phyloP scores from a whole-genome alignment of 192 early-diverging fungal species.

The Thamnidium elegans region DNA sequence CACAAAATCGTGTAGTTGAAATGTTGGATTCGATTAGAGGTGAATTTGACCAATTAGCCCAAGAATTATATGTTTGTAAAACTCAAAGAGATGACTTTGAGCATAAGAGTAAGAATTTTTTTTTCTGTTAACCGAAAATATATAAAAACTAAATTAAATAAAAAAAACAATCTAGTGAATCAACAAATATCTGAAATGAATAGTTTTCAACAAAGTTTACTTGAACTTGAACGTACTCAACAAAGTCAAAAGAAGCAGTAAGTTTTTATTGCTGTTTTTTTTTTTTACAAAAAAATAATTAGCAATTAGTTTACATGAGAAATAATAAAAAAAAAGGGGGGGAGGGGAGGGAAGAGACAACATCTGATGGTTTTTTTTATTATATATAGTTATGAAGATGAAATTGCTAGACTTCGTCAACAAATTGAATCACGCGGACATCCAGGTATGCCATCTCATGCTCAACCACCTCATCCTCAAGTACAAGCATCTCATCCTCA shows the following conservation, averaged over 20 bases:
- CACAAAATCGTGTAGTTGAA: conserved; percentile 64
- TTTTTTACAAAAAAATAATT: too few relatives aligned
- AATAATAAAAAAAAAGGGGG: too few relatives aligned
- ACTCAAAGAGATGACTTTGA: conserved; percentile 84
- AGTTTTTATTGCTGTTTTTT: background rate
- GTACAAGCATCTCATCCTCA: conserved; percentile 10
- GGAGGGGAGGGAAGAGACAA: background rate
- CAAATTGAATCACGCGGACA: conserved; percentile 74
- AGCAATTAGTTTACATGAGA: background rate
- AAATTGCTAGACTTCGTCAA: conserved; percentile 75
- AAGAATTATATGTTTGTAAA: conserved; percentile 70
- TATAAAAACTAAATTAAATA: background rate
- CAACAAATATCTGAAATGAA: conserved; percentile 80
- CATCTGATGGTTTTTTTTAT: conserved; percentile 3
- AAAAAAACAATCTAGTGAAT: conserved; percentile 46
- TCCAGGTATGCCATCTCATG: conserved; percentile 46
- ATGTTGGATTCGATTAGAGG: conserved; percentile 73
- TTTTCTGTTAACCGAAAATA: background rate
- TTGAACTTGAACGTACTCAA: conserved; percentile 82
- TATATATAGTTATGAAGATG: conserved; percentile 67
- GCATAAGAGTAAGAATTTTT: conserved; percentile 66
- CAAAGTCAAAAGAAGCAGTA: conserved; percentile 78
- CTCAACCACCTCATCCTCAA: conserved; percentile 51
- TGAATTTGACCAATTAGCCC: conserved; percentile 74
- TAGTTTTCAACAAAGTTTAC: conserved; percentile 70